These are phyloP conservation scores for Raffaelea deltoideospora DNA, from an alignment of 2,329 filamentous ascomycete species.

Conservation along the genomic window DNA sequence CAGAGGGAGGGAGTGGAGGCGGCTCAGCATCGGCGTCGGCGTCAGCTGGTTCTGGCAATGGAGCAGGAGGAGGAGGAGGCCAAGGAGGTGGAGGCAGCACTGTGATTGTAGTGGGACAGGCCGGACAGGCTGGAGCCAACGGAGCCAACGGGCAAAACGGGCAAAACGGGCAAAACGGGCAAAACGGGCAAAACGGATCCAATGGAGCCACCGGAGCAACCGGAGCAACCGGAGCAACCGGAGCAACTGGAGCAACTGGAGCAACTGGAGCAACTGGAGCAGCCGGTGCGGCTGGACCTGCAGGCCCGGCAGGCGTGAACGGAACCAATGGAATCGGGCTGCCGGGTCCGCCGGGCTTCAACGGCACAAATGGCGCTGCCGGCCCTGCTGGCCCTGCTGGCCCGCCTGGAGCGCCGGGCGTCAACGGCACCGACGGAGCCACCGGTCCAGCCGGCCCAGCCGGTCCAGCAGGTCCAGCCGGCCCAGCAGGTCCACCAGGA, in stretches of 20 bases:
- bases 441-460: constrained; percentile 1
- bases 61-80: no score
- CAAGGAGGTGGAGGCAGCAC: no score
- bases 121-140: no score
- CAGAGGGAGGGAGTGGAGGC: no score
- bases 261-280: neutral
- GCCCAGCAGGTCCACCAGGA: neutral
- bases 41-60: no score
- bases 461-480: neutral
- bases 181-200: no score
- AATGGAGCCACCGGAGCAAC: neutral
- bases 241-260: neutral
- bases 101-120: no score
- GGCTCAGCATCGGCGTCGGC: no score
- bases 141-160: no score
- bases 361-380: constrained; percentile 1
- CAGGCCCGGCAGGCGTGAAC: neutral
- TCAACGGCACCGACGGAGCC: neutral
- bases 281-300: neutral
- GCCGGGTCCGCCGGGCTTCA: neutral
- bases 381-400: neutral
- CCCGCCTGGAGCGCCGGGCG: no score
- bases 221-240: no score
- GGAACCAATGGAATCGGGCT: neutral
- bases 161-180: no score